phyloP scores from a whole-genome alignment of 2,329 filamentous ascomycete species.

The Colletotrichum melonis region DNA sequence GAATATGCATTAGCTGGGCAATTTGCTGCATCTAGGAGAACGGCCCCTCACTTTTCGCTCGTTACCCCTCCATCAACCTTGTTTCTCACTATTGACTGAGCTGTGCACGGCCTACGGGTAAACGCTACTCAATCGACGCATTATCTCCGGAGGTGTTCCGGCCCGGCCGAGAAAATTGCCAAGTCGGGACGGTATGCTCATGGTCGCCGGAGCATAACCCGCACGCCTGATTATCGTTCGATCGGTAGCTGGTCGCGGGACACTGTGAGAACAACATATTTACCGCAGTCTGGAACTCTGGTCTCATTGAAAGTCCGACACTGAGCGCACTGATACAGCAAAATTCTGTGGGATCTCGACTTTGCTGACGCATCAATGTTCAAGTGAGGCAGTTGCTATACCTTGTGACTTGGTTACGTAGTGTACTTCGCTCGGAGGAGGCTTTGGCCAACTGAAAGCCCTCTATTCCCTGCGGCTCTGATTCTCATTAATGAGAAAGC shows the following conservation, averaged over 20 bases:
- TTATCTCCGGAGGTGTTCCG: neutral
- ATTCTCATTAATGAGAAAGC: too few relatives aligned
- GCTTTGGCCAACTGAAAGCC: too few relatives aligned
- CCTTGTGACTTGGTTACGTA: too few relatives aligned
- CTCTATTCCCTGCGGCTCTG: too few relatives aligned
- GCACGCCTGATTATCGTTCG: neutral
- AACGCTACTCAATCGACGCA: neutral
- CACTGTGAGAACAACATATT: neutral
- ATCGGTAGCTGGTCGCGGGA: neutral
- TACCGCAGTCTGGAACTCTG: neutral
- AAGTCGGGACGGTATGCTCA: neutral
- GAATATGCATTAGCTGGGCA: neutral
- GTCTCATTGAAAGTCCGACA: neutral
- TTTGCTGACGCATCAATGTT: neutral
- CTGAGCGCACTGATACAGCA: neutral
- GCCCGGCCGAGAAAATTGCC: neutral
- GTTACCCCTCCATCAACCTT: neutral
- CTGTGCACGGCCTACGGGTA: neutral
- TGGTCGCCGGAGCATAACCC: neutral
- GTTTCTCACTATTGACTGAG: neutral
- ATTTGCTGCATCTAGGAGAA: neutral
- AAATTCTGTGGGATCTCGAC: neutral
- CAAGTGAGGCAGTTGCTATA: neutral
- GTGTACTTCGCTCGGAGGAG: too few relatives aligned
- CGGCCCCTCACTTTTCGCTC: neutral